These are phyloP conservation scores for Gracilariopsis chorda DNA, from an alignment of 23 red algal species.

Conservation along the genomic window DNA sequence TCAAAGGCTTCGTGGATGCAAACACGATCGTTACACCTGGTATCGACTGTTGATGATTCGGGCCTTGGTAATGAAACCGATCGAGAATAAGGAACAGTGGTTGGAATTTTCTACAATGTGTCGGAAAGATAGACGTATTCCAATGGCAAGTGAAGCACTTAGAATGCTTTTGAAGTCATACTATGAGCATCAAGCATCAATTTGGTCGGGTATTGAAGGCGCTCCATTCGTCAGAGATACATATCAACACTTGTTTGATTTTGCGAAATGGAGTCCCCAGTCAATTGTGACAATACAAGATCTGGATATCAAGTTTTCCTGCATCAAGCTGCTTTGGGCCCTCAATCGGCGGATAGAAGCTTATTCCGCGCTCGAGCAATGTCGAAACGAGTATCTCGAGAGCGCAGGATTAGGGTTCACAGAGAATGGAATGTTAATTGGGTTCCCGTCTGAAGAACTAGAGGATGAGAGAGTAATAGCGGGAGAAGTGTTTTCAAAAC, in stretches of 20 bases:
- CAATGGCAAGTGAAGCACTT: slow-evolving; percentile 89
- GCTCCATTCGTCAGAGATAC: not conserved
- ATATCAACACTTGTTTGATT: not conserved
- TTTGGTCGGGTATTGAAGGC: not conserved
- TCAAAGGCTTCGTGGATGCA: slow-evolving; percentile 71
- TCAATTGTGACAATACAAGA: slow-evolving; percentile 35
- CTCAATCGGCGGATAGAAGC: slow-evolving; percentile 7
- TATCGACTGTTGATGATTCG: slow-evolving; percentile 90
- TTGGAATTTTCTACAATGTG: slow-evolving; percentile 89
- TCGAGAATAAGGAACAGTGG: slow-evolving; percentile 77
- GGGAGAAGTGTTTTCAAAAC: slow-evolving; percentile 57
- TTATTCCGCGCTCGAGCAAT: slow-evolving; percentile 17
- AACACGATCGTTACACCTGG: slow-evolving; percentile 84
- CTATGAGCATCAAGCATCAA: not conserved
- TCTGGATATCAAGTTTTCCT: slow-evolving; percentile 51
- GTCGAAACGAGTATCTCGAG: slow-evolving; percentile 39
- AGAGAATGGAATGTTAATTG: slow-evolving; percentile 13
- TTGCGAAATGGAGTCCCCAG: not conserved
- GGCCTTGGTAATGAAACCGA: slow-evolving; percentile 73
- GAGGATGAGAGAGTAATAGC: not conserved
- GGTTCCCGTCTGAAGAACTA: not conserved
- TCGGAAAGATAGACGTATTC: slow-evolving; percentile 63
- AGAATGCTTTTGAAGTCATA: slow-evolving; percentile 45
- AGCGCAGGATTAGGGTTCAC: not conserved
- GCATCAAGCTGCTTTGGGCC: slow-evolving; percentile 51